Evolutionary conservation across 179 eudicot species (phyloP).

Genomic region (Sideroxylon spinosum): DNA sequence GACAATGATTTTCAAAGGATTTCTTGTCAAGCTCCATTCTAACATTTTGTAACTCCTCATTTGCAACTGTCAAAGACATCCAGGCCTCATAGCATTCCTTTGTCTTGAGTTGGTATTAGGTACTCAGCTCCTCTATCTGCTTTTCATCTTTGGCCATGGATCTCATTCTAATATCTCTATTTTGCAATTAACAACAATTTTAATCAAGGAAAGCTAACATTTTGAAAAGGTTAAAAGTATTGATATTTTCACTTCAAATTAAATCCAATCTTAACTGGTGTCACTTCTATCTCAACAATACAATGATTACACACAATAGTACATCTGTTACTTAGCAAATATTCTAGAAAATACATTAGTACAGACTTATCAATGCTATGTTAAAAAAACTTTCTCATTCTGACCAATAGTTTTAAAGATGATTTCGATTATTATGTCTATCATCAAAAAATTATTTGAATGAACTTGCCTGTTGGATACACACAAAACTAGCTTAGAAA

Average conservation of each 20-base stretch:
- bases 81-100: conserved; percentile 93
- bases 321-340: no score
- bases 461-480: no score
- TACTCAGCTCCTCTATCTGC: conserved; percentile 67
- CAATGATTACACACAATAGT: no score
- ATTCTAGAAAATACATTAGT: no score
- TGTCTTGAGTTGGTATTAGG: conserved; percentile 63
- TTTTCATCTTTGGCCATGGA: conserved; percentile 67
- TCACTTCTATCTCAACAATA: conserved; percentile 52
- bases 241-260: background rate
- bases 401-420: no score
- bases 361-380: no score
- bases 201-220: background rate
- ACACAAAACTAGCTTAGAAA: no score
- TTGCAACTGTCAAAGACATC: conserved; percentile 84
- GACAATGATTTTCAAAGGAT: conserved; percentile 55
- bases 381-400: no score
- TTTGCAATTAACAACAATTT: conserved; percentile 30
- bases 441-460: no score
- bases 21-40: conserved; percentile 78
- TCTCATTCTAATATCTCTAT: conserved; percentile 39
- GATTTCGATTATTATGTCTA: no score
- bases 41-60: conserved; percentile 75
- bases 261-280: conserved; percentile 55
- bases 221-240: background rate